Evolutionary conservation across 805 yeast species (phyloP), one percentile per base, ranked within the genome.

Genomic region (Hanseniaspora pseudoguilliermondii): DNA sequence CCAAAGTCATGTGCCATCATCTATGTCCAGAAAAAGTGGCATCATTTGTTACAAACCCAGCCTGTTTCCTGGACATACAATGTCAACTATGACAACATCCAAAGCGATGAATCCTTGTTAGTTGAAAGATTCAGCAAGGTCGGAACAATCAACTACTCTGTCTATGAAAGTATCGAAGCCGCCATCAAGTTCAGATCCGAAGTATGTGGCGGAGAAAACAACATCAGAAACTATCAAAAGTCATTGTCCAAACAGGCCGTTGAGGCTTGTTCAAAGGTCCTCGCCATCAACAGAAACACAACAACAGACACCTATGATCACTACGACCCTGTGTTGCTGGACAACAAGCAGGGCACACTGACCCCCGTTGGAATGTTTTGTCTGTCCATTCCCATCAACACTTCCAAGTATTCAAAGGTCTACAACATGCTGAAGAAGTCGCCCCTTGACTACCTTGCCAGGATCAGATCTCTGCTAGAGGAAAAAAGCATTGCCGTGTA

Each of bases 1-100:
- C 85, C 87, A 3, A 71, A 79, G 46, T 78, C 82, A 5, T 75
- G 76, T 60, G 83, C 84, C 0, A 69, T 80, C 32, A 64, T 84
- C 50, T 83, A 83, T 61, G 84, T 78, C 7, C 73, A 76, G 59
- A 71, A 73, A 2, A 70, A 71, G 55, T 77, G 75, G 62, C 86
- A 81, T 57, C 62, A 65, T 0, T 41, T 58, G 2, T 68, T 83
- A 55, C 83, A 81, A 57, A 75, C 84, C 0, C 62, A 80, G 57
- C 87, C 89, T 1, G 67, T 83, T 4, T 76, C 83, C 38, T 80
- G 78, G 69, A 59, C 44, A 57, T 67, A 42, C 59, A 63, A 47
- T 63, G 57, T 9, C 38, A 38, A 4, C 27, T 40, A 42, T 44
- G 49, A 21, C 39, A 42, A 11, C 51, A 58, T 41, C 54, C 55